Percentiles rank a stretch among this genome's conserved stretches.
Evolutionary conservation across 441 rosid species (phyloP).

Genomic region (Populus hybrid): DNA sequence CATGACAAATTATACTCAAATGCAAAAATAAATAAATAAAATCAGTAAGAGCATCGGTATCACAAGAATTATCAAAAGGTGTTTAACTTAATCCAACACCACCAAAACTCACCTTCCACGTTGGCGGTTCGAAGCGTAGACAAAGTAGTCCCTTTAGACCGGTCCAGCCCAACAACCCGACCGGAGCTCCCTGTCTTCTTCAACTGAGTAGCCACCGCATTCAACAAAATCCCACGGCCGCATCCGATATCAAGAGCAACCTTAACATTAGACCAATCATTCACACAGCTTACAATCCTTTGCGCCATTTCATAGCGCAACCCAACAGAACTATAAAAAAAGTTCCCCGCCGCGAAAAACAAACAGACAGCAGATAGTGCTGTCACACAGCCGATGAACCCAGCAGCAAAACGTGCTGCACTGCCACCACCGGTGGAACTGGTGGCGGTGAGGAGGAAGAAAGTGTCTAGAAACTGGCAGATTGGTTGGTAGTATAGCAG

Average conservation of each 20-base stretch:
- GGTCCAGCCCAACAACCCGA: constrained; percentile 90
- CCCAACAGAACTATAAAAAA: constrained; percentile 74
- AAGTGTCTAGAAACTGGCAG: constrained; percentile 42
- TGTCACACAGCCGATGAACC: constrained; percentile 66
- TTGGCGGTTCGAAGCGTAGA: constrained; percentile 89
- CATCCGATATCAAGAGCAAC: constrained; percentile 88
- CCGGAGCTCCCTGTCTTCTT: constrained; percentile 92
- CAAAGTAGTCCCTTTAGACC: constrained; percentile 69
- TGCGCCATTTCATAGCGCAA: constrained; percentile 84
- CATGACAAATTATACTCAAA: not conserved
- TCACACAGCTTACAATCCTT: constrained; percentile 74
- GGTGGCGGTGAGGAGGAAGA: constrained; percentile 33
- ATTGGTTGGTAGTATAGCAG: constrained; percentile 57
- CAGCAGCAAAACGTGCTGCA: constrained; percentile 65
- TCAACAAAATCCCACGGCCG: constrained; percentile 79
- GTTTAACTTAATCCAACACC: not conserved
- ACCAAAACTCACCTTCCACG: constrained; percentile 56
- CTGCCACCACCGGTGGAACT: constrained; percentile 28
- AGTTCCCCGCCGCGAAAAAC: constrained; percentile 77
- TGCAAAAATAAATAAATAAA: not conserved
- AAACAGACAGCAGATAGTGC: constrained; percentile 78
- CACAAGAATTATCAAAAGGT: not conserved
- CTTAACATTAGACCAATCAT: constrained; percentile 85
- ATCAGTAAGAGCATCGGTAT: not conserved
- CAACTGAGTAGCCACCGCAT: too few relatives aligned